Evolutionary conservation across 148 eudicot species (phyloP), one percentile per base, ranked within the genome.

Genomic region (Camellia sinensis): DNA sequence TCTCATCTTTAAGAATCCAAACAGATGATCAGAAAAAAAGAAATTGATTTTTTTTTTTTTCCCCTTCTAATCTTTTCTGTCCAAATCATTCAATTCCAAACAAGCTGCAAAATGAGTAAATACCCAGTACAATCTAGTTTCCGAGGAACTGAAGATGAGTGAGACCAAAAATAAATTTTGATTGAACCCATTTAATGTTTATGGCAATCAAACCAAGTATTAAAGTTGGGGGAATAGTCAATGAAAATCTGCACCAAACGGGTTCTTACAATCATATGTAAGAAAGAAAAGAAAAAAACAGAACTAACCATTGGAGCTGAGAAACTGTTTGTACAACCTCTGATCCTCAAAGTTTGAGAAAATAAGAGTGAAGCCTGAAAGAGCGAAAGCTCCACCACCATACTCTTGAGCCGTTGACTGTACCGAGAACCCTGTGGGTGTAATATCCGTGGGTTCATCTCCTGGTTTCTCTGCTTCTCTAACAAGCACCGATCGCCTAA

Each of bases 291-390:
- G 37, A 29, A 29, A 29, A 29, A 29, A 29, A 29, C 0, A 29
- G 37, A 65, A 37, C 69, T 41, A 44, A 87, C 89, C 89, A 52
- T 68, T 21, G 21, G 83, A 79, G 45, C 62, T 71, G 4, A 82
- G 79, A 19, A 64, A 57, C 69, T 84, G 89, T 50, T 80, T 84
- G 81, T 87, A 87, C 43, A 87, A 80, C 67, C 89, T 79, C 80
- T 87, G 89, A 74, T 87, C 89, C n/a, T 82, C 74, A 61, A 76
- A 80, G 82, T 87, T 87, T 12, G 89, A 87, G 76, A 87, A 87
- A 57, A 87, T 21, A 37, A 86, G n/a, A 52, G 60, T 45, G 60
- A 82, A 78, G 22, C 83, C 86, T 1, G 67, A 68, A 37, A 71
- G n/a, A 59, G 5, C 8, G 21, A 69, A 81, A 37, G 80, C 80